Percentiles rank a stretch among this genome's conserved stretches.
Evolutionary conservation across 441 rosid genomes (phyloP).

Genomic region (Populus hybrid): DNA sequence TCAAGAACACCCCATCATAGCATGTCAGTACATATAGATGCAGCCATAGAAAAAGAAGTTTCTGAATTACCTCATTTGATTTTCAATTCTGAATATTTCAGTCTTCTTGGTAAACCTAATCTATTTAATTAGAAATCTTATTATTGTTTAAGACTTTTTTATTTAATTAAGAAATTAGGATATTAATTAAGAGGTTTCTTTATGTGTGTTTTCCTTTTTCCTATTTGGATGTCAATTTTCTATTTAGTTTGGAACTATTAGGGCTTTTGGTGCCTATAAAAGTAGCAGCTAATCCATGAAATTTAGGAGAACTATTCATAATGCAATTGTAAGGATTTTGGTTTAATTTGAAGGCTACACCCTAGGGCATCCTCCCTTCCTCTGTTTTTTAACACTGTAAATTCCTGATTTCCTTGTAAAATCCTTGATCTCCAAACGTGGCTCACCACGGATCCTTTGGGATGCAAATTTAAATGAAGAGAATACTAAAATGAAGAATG

Average conservation of each 20-base stretch:
- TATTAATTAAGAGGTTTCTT: not conserved
- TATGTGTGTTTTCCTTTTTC: not conserved
- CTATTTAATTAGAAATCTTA: too few relatives aligned
- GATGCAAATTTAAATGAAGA: not conserved
- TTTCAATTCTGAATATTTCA: too few relatives aligned
- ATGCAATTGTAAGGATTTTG: too few relatives aligned
- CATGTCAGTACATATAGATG: not conserved
- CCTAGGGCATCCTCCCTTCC: too few relatives aligned
- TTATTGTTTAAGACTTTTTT: not conserved
- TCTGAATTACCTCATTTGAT: not conserved
- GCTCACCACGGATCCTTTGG: not conserved
- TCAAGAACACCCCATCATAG: not conserved
- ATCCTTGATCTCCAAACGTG: not conserved
- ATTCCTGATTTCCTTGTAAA: not conserved
- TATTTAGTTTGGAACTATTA: not conserved
- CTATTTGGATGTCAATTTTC: not conserved
- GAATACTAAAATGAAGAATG: constrained; percentile 4
- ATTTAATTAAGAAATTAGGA: not conserved
- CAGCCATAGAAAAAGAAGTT: not conserved
- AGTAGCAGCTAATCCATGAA: too few relatives aligned
- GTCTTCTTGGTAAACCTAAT: not conserved
- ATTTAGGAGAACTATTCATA: too few relatives aligned
- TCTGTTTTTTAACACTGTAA: not conserved
- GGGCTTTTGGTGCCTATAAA: not conserved
- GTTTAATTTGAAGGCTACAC: too few relatives aligned